Evolutionary conservation across 495 filamentous ascomycete genomes (phyloP).

Genomic region (Aspergillus campestris): DNA sequence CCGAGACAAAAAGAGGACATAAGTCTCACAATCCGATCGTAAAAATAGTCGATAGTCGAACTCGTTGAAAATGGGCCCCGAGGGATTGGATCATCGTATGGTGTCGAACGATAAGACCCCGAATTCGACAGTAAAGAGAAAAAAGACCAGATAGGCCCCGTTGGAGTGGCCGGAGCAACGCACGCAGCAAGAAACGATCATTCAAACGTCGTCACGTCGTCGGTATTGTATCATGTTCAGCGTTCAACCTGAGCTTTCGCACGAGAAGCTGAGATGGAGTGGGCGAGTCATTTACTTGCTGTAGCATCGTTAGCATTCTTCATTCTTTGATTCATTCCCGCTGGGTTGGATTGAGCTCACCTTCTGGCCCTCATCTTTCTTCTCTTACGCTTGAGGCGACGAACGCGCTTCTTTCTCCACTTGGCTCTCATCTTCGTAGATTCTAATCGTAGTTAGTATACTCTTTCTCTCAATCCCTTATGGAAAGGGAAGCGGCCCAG

Average conservation of each 20-base stretch:
- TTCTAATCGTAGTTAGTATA: too few species aligned
- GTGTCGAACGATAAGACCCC: conserved; percentile 31
- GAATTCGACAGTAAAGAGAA: conserved; percentile 21
- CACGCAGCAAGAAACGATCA: conserved; percentile 20
- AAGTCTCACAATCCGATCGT: conserved; percentile 4
- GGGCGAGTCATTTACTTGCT: conserved; percentile 69
- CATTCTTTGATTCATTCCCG: not conserved
- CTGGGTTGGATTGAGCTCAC: conserved; percentile 43
- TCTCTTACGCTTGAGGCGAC: conserved; percentile 96
- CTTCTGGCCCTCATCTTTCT: conserved; percentile 95
- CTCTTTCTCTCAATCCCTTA: too few species aligned
- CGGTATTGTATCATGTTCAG: conserved; percentile 35
- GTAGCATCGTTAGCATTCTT: conserved; percentile 20
- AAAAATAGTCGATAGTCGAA: conserved; percentile 15
- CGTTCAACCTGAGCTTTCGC: conserved; percentile 35
- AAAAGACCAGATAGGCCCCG: conserved; percentile 20
- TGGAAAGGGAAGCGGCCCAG: too few species aligned
- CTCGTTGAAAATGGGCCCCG: conserved; percentile 20
- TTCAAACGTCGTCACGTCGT: conserved; percentile 29
- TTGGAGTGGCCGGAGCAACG: conserved; percentile 14
- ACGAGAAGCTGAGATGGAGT: conserved; percentile 52
- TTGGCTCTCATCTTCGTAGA: conserved; percentile 90
- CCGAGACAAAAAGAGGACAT: conserved; percentile 17
- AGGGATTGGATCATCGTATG: conserved; percentile 18
- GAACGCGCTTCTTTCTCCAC: conserved; percentile 99